Conservation (phyloP, 2,329 filamentous ascomycete genomes). For the Talaromyces rugulosus region DNA sequence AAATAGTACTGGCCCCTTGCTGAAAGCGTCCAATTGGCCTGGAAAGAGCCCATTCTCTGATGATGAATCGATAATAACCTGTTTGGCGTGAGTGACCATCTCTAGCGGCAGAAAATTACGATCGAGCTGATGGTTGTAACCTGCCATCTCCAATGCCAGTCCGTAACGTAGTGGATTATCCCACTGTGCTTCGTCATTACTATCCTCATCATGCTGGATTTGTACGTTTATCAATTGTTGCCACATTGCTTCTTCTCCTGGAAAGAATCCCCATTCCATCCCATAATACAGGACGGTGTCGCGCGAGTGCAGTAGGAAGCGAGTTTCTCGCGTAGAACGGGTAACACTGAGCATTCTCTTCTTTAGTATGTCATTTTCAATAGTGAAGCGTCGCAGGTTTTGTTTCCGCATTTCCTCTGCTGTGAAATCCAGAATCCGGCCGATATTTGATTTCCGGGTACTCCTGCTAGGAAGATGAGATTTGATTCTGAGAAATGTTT, state of each 20-base stretch:
- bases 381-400: conserved; percentile 14
- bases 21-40: conserved; percentile 13
- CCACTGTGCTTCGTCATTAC: conserved; percentile 15
- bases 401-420: conserved; percentile 15
- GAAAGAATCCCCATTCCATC: conserved; percentile 14
- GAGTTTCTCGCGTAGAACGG: conserved; percentile 15
- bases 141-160: conserved; percentile 15
- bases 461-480: background rate
- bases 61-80: conserved; percentile 14
- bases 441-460: background rate
- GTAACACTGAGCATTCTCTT: conserved; percentile 17
- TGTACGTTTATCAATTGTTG: conserved; percentile 12
- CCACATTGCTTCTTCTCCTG: conserved; percentile 9
- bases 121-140: conserved; percentile 11
- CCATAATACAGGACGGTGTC: conserved; percentile 17
- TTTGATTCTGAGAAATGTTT: background rate
- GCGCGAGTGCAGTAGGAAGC: conserved; percentile 16
- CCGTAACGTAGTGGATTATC: conserved; percentile 16
- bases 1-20: conserved; percentile 15
- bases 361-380: conserved; percentile 15
- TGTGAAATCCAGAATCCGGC: conserved; percentile 11
- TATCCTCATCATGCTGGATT: conserved; percentile 11
- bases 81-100: conserved; percentile 6
- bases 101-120: background rate
- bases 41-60: conserved; percentile 18